Base-by-base conservation (phyloP, 116 monocot species). In the Iris pallida region DNA sequence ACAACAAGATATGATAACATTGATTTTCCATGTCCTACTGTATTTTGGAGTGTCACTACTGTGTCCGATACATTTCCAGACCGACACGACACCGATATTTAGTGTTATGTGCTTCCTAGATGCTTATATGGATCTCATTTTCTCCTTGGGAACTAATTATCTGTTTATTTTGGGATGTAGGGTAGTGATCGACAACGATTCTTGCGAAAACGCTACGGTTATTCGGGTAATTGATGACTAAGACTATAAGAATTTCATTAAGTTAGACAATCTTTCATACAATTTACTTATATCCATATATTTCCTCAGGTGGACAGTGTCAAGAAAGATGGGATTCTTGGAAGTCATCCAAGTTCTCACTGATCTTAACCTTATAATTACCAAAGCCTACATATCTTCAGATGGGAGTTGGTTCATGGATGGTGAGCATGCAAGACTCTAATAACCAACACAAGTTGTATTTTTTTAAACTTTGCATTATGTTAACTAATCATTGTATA, bases 351-450 rank as follows among this genome's bases (percentile, higher is more conserved):
- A 83, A 65, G 73, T 73, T 40, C 78, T 88, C 64, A 76, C 73
- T 40, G 88, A 88, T 73, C 59, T 84, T 6, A 81, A 84, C 49
- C 81, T 88, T 5, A 57, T 79, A 15, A 65, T 88, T 30, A 88
- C 62, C 45, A 88, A 88, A 69, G 88, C 88, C 3, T 79, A 88
- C 70, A 81, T 88, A 54, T 72, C 84, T 19, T 88, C 80, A 5
- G 84, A 88, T 76, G 88, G 84, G 20, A 67, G 44, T 5, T 88
- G 88, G 88, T 81, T 79, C 78, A 88, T 89, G 89, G 75, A 89
- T 68, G 89, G 89, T 89, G 56, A 43, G 12, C 12, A 7, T 63
- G 5, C 9, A 20, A 14, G 0, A 8, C 30, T 2, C 47, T 3
- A 51, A 51, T 30, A 0, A 20, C 13, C 13, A 58, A 41, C 4